Evolutionary conservation across 2,329 filamentous ascomycete genomes (phyloP).

Genomic region (Chaetomium sp.): DNA sequence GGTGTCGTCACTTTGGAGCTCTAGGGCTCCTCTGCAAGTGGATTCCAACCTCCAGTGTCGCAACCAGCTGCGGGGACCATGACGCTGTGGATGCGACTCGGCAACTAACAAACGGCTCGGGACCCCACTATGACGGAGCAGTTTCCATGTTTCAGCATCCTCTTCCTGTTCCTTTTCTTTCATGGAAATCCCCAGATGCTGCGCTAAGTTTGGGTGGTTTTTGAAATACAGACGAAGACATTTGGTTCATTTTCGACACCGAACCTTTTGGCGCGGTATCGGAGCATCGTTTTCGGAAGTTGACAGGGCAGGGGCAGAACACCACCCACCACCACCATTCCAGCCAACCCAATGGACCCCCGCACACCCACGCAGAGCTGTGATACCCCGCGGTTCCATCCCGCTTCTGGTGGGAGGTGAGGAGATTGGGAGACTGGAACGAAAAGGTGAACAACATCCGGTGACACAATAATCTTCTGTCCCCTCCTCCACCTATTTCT

Average conservation of each 20-base stretch:
- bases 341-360: not conserved
- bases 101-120: slow-evolving; percentile 5
- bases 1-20: slow-evolving; percentile 13
- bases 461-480: not conserved
- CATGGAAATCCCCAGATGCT: not conserved
- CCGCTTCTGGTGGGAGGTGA: slow-evolving; percentile 3
- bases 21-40: slow-evolving; percentile 1
- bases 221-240: not conserved
- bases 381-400: slow-evolving; percentile 18
- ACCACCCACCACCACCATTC: not conserved
- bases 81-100: slow-evolving; percentile 17
- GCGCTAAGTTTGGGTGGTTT: not conserved
- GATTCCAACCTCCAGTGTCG: not conserved
- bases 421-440: not conserved
- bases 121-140: slow-evolving; percentile 27
- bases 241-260: not conserved
- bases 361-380: slow-evolving; percentile 2
- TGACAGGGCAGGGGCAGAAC: slow-evolving; percentile 15
- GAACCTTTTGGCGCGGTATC: not conserved
- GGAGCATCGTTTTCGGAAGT: not conserved
- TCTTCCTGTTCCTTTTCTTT: not conserved
- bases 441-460: not conserved
- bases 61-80: slow-evolving; percentile 10
- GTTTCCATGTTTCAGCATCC: slow-evolving; percentile 14
- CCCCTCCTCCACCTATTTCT: no score